These are phyloP conservation scores for Botrytis squamosa DNA, from an alignment of 2,329 filamentous ascomycete genomes.

Conservation along the genomic window DNA sequence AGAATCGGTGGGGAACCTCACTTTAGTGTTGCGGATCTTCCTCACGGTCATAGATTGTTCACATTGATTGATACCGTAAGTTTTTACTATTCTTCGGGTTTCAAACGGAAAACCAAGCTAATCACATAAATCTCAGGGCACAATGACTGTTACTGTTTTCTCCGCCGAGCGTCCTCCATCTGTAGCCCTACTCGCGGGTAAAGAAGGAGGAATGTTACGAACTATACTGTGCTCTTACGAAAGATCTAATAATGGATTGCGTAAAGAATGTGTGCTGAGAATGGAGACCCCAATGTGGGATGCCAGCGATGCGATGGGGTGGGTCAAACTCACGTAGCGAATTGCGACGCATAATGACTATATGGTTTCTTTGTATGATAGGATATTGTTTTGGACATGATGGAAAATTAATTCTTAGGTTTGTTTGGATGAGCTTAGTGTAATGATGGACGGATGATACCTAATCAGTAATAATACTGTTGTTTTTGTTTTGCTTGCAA, in stretches of 20 bases:
- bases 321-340: conserved; percentile 21
- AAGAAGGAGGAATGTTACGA: conserved; percentile 40
- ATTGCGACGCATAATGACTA: not conserved
- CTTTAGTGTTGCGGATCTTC: conserved; percentile 21
- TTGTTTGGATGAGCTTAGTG: not conserved
- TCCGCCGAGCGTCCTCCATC: conserved; percentile 38
- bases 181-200: conserved; percentile 38
- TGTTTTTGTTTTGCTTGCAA: not conserved
- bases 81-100: not conserved
- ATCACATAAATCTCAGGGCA: conserved; percentile 4
- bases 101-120: not conserved
- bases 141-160: conserved; percentile 38
- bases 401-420: not conserved
- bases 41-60: conserved; percentile 22
- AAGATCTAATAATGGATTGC: conserved; percentile 22
- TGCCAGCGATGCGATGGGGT: conserved; percentile 10
- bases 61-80: conserved; percentile 38
- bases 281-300: conserved; percentile 27
- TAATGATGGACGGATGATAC: not conserved
- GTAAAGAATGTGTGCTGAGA: conserved; percentile 28
- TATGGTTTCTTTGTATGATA: not conserved
- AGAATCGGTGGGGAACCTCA: conserved; percentile 32
- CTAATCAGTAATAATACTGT: conserved; percentile 4
- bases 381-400: not conserved
- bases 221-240: conserved; percentile 36